Percentiles rank a stretch among this genome's conserved stretches.
These are phyloP conservation scores for Candida pseudofarinosa DNA, from an alignment of 805 yeast genomes.

Conservation along the genomic window DNA sequence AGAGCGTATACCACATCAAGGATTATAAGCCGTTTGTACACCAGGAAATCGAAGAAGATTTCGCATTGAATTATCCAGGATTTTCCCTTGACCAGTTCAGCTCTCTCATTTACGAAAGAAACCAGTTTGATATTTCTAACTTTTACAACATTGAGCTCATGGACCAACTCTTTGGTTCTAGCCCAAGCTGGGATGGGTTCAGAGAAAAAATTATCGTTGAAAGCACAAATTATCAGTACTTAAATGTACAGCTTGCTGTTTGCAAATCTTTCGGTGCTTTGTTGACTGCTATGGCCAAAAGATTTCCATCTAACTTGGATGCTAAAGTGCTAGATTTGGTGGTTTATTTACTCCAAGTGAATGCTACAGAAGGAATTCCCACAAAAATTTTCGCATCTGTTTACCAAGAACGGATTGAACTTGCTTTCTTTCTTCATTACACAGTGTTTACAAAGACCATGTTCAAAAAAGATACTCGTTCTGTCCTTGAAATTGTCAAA, in stretches of 20 bases:
- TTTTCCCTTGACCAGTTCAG: constrained; percentile 50
- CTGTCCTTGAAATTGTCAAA: constrained; percentile 39
- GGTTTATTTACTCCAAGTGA: constrained; percentile 47
- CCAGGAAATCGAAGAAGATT: constrained; percentile 39
- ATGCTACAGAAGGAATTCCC: constrained; percentile 48
- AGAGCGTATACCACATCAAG: constrained; percentile 35
- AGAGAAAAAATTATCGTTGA: constrained; percentile 52
- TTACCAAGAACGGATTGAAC: constrained; percentile 60
- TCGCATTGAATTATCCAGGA: constrained; percentile 46
- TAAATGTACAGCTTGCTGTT: constrained; percentile 62
- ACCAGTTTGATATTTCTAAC: constrained; percentile 48
- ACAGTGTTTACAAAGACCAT: constrained; percentile 29
- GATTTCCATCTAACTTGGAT: constrained; percentile 30
- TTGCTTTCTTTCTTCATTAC: constrained; percentile 53
- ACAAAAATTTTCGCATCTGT: constrained; percentile 46
- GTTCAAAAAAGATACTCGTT: constrained; percentile 25
- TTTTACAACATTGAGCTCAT: constrained; percentile 59
- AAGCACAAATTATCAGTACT: constrained; percentile 59
- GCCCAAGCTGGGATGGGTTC: constrained; percentile 38
- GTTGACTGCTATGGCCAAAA: constrained; percentile 59
- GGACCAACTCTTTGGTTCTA: constrained; percentile 52
- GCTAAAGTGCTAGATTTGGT: constrained; percentile 29
- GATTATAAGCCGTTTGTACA: constrained; percentile 48
- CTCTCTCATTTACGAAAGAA: constrained; percentile 41
- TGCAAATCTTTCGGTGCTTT: constrained; percentile 79